Percentiles rank a stretch among this genome's conserved stretches.
phyloP scores from a whole-genome alignment of 805 yeast genomes.

The Lipomyces japonicus region DNA sequence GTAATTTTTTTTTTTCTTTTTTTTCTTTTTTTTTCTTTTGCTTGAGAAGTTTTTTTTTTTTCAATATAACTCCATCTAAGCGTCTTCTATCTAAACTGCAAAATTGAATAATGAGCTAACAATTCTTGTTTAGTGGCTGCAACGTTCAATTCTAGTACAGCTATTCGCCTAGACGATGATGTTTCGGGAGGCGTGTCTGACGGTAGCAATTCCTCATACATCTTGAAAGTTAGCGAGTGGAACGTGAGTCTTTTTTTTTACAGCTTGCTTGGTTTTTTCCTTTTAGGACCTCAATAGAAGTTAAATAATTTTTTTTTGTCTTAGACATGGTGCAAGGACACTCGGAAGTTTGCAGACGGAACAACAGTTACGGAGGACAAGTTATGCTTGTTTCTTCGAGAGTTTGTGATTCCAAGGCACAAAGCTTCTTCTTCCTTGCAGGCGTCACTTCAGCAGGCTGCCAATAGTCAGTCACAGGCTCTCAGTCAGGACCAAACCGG shows the following conservation, averaged over 20 bases:
- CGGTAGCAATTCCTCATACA: conserved; percentile 2
- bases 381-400: conserved; percentile 21
- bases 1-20: conserved; percentile 6
- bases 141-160: conserved; percentile 3
- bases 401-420: conserved; percentile 12
- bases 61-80: background rate
- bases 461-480: conserved; percentile 1
- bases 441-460: conserved; percentile 1
- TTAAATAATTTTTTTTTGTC: background rate
- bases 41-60: background rate
- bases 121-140: conserved; percentile 13
- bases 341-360: conserved; percentile 23
- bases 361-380: conserved; percentile 20
- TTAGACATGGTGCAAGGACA: conserved; percentile 27
- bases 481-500: conserved; percentile 3
- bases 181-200: background rate
- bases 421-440: background rate
- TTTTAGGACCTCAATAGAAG: background rate
- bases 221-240: conserved; percentile 19
- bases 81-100: background rate
- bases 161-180: conserved; percentile 4
- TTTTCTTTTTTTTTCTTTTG: background rate
- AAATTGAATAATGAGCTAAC: background rate
- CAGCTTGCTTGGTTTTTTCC: background rate
- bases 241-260: conserved; percentile 14